Base-by-base conservation (phyloP, 495 filamentous ascomycete genomes). In the Annulohypoxylon maeteangense region DNA sequence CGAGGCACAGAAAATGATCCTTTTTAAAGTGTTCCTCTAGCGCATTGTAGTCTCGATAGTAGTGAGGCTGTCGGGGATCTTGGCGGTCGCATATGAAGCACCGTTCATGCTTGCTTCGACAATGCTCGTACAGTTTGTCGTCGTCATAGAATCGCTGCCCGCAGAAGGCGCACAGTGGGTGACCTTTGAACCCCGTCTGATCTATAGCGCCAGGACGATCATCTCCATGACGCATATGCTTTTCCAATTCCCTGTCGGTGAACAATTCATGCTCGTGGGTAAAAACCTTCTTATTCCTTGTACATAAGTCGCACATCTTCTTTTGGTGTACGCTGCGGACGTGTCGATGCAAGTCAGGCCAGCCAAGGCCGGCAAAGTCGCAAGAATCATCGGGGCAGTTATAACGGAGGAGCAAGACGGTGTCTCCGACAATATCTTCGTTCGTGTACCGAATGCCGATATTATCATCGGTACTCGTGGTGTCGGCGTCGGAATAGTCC, bases 261-360 rank as follows among this genome's bases (percentile, higher is more conserved):
- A 97, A 98, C n/a, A 99, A 85, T 22, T 92, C 92, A 75, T 99
- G 95, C 80, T 99, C 95, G 78, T 98, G 96, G 0, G 95, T 97
- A 70, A 99, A 99, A 38, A 97, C 94, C 69, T 97, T 97, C 82
- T 99, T 98, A 80, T 97, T 92, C 38, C 92, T 81, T 0, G 93
- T 95, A 78, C 95, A 99, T 14, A 98, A 86, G 79, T 97, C 93
- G 80, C 95, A 99, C 90, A 99, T 93, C 75, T 92, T 88, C 80
- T 91, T 95, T 66, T 90, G 82, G 82, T 99, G 95, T 34, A 87
- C 87, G 40, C 74, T 83, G 70, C 89, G 91, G 36, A 98, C 94
- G 84, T 99, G 95, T 53, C 91, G 87, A 79, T 99, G 94, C 65
- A 99, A 81, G 75, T 98, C 93, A 11, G 91, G 92, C 95, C 95